phyloP scores from a whole-genome alignment of 345 rosid species.

The Boechera stricta region DNA sequence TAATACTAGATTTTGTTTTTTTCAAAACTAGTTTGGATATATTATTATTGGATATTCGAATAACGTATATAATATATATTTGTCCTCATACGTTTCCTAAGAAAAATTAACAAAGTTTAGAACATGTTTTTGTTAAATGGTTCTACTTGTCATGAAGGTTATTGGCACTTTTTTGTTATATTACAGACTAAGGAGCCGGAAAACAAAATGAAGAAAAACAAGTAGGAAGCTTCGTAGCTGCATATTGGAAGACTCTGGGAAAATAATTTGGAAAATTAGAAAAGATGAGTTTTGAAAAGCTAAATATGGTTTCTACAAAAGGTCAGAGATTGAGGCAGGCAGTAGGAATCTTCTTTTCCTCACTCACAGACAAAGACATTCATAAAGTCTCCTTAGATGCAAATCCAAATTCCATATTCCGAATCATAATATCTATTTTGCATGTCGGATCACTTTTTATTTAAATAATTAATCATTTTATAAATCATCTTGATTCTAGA shows the following conservation, averaged over 20 bases:
- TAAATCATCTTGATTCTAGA: too few species aligned
- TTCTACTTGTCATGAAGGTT: neutral
- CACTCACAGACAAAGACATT: conserved; percentile 23
- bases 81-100: neutral
- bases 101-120: neutral
- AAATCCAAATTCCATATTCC: too few species aligned
- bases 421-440: too few species aligned
- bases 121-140: conserved; percentile 3
- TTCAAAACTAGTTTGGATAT: neutral
- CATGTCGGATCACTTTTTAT: too few species aligned
- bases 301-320: conserved; percentile 17
- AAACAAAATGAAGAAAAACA: neutral
- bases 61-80: neutral
- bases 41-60: neutral
- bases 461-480: too few species aligned
- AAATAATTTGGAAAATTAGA: neutral
- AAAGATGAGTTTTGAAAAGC: neutral
- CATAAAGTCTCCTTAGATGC: too few species aligned
- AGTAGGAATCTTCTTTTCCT: conserved; percentile 25
- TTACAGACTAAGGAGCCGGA: neutral
- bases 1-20: too few species aligned
- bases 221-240: conserved; percentile 28
- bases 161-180: neutral
- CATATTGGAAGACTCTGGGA: conserved; percentile 2
- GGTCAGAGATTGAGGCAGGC: conserved; percentile 24